Conservation (phyloP, 805 yeast genomes). For the Candida schatavii region DNA sequence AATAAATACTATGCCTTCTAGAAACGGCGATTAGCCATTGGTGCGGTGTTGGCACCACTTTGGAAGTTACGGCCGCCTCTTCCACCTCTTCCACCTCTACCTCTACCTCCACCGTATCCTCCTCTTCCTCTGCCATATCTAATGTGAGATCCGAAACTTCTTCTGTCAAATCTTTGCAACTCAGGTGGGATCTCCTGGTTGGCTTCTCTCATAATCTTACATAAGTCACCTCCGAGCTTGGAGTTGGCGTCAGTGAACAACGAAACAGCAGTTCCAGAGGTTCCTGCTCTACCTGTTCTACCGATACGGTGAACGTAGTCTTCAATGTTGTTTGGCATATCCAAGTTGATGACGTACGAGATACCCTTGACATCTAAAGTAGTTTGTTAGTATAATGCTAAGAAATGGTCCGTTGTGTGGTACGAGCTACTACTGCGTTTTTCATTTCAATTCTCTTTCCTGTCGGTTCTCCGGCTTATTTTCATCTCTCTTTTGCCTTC, state of each 20-base stretch:
- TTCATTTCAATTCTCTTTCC: neutral
- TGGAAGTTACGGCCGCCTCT: slow-evolving; percentile 42
- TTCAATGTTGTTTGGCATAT: slow-evolving; percentile 97
- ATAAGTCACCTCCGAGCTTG: slow-evolving; percentile 84
- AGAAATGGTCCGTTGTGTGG: neutral
- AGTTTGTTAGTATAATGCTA: slow-evolving; percentile 17
- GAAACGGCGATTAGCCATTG: slow-evolving; percentile 31
- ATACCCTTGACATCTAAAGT: slow-evolving; percentile 93
- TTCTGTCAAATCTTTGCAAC: slow-evolving; percentile 61
- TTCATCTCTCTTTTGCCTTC: neutral
- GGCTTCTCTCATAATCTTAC: slow-evolving; percentile 91
- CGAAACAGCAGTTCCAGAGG: slow-evolving; percentile 91
- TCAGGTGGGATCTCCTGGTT: slow-evolving; percentile 85
- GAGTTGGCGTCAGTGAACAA: slow-evolving; percentile 87
- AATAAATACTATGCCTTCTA: slow-evolving; percentile 4
- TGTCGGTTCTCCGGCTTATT: neutral
- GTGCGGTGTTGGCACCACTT: slow-evolving; percentile 24
- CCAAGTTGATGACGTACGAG: slow-evolving; percentile 88
- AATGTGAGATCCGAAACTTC: slow-evolving; percentile 63
- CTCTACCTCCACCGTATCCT: slow-evolving; percentile 53
- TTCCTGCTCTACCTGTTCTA: slow-evolving; percentile 99
- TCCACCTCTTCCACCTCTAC: slow-evolving; percentile 52
- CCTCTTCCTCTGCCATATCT: slow-evolving; percentile 53
- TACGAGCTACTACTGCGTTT: no score
- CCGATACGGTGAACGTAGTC: slow-evolving; percentile 99